These are phyloP conservation scores for Colletotrichum lindemuthianum DNA, from an alignment of 2,329 filamentous ascomycete genomes.

Conservation along the genomic window DNA sequence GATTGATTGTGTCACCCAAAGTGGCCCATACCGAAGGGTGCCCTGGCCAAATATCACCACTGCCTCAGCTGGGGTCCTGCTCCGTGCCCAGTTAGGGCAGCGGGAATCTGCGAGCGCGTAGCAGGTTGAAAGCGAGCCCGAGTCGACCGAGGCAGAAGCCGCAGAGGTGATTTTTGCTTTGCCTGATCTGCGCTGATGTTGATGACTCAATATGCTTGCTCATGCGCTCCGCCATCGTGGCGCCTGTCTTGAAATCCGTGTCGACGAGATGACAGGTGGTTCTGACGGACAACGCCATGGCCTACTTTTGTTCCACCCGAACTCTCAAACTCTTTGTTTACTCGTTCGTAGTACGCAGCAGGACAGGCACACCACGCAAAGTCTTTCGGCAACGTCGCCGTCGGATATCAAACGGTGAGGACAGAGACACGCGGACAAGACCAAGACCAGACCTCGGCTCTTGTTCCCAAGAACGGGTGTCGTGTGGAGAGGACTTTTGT, in stretches of 20 bases:
- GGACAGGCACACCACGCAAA: too few species aligned
- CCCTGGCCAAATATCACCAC: not conserved
- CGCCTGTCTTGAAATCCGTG: not conserved
- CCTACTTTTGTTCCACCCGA: not conserved
- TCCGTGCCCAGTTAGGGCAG: too few species aligned
- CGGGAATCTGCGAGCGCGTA: too few species aligned
- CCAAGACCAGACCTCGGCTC: constrained; percentile 4
- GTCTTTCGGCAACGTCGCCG: not conserved
- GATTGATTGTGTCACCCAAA: constrained; percentile 31
- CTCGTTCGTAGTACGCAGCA: too few species aligned
- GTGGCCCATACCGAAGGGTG: constrained; percentile 9
- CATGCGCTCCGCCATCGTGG: constrained; percentile 2
- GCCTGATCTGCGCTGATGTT: not conserved
- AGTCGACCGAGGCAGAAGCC: not conserved
- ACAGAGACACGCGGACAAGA: not conserved
- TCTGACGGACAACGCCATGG: not conserved
- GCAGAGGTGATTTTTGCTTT: not conserved
- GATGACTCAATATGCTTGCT: constrained; percentile 24
- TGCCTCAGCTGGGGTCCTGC: not conserved
- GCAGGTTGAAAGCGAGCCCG: not conserved
- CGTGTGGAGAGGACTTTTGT: constrained; percentile 20
- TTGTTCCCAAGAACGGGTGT: not conserved
- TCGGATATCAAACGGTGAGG: constrained; percentile 13
- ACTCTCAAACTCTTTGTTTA: too few species aligned
- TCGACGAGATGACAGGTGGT: too few species aligned